A percentile compares a stretch with the other conserved stretches of the same genome.
phyloP scores from a whole-genome alignment of 2,329 filamentous ascomycete genomes.

The Tolypocladium album region DNA sequence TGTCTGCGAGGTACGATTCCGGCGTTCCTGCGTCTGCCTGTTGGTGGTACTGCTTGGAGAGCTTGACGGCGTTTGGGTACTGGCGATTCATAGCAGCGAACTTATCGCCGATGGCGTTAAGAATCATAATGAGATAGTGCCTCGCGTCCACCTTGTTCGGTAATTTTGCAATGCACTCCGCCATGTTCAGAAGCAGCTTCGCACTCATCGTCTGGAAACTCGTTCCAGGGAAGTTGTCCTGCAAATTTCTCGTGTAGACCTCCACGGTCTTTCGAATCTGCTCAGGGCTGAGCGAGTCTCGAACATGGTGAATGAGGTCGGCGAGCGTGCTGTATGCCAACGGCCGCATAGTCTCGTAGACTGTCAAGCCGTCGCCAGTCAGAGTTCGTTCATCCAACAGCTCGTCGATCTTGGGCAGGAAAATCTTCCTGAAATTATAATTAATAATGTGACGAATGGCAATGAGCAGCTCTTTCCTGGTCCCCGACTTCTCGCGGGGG shows the following conservation, averaged over 20 bases:
- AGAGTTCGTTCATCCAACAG: constrained; percentile 87
- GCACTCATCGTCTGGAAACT: constrained; percentile 99
- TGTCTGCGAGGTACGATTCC: constrained; percentile 79
- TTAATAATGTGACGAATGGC: constrained; percentile 98
- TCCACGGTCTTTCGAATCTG: constrained; percentile 94
- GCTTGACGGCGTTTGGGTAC: constrained; percentile 88
- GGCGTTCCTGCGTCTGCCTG: constrained; percentile 50
- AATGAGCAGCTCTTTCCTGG: constrained; percentile 88
- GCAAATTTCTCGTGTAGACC: constrained; percentile 92
- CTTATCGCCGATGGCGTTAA: constrained; percentile 96
- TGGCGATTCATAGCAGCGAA: constrained; percentile 97
- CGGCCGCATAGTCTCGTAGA: constrained; percentile 92
- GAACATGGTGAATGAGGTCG: constrained; percentile 92
- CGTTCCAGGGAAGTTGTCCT: constrained; percentile 91
- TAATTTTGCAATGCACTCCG: constrained; percentile 91
- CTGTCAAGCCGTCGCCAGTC: constrained; percentile 90
- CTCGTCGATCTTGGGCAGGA: constrained; percentile 88
- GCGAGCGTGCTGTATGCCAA: constrained; percentile 97
- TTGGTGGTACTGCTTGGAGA: constrained; percentile 66
- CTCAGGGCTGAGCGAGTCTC: constrained; percentile 75
- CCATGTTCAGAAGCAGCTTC: constrained; percentile 94
- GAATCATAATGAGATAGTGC: constrained; percentile 91
- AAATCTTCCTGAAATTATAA: constrained; percentile 95
- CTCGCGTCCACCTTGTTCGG: constrained; percentile 89
- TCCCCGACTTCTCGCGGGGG: constrained; percentile 84